Evolutionary conservation across 306 rosid genomes (phyloP), one percentile per base, ranked within the genome.

Genomic region (Vigna trinervia): DNA sequence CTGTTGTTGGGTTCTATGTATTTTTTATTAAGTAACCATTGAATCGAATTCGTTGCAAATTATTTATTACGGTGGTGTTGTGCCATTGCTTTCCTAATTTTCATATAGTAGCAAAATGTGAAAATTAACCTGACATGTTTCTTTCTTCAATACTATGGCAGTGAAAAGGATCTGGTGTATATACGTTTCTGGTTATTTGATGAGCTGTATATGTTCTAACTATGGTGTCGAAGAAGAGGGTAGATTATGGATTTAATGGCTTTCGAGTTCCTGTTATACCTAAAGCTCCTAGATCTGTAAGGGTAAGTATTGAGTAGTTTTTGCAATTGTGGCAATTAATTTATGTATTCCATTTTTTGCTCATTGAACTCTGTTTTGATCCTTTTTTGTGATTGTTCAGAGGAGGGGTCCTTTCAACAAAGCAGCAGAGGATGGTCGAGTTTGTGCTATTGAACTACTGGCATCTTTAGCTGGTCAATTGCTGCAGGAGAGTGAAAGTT

Each of bases 391-490:
- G 75, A 59, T 84, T 85, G 80, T 75, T 85, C 87, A 94, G 98
- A 86, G 89, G 87, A 82, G 88, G 83, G 76, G 73, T 71, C 70
- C 80, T 19, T 79, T 45, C 26, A 81, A 82, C 81, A 88, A 85
- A 70, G 65, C 53, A 14, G 78, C 43, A 15, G 84, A 86, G 59
- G 91, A 94, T 32, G 82, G 82, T 83, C 87, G 85, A 87, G 85
- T 79, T 53, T 90, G 94, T 81, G 97, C 98, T 51, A 85, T 94
- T 61, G 98, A 94, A 83, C 79, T 94, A 64, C 74, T 94, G 86
- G 98, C 98, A 65, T 94, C 97, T 72, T 77, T 94, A 81, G 98
- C 98, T 56, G 97, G 98, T 34, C 85, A 90, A 85, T 84, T 94
- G 64, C 80, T 94, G 91, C 85, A 81, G 89, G 97, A 94, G 88